Percentiles rank a stretch among this genome's conserved stretches.
phyloP scores from a whole-genome alignment of 805 yeast genomes.

The Saturnispora saitoi region DNA sequence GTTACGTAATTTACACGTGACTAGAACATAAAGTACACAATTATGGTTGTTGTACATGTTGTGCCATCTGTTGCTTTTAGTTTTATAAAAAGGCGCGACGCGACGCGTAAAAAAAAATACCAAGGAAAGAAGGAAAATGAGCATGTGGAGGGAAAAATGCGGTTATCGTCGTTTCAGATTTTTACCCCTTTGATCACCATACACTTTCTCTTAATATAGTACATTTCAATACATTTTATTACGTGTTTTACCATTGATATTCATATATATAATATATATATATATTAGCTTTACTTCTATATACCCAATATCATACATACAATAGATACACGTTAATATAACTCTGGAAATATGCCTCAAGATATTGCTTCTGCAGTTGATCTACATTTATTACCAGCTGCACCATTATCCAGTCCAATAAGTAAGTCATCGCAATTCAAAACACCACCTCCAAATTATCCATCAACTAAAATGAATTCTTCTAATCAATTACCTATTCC shows the following conservation, averaged over 20 bases:
- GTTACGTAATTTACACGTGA: neutral
- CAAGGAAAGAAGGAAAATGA: neutral
- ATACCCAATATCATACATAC: too few species aligned
- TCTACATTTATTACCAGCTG: conserved; percentile 17
- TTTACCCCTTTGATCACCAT: neutral
- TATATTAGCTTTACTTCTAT: too few species aligned
- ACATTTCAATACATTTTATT: too few species aligned
- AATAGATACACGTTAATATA: too few species aligned
- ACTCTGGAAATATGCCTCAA: too few species aligned
- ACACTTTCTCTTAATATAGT: too few species aligned
- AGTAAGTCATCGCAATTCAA: conserved; percentile 22
- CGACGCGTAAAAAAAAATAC: neutral
- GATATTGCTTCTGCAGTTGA: neutral
- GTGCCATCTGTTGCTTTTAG: too few species aligned
- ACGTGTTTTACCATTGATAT: too few species aligned
- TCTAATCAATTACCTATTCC: too few species aligned
- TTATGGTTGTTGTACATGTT: neutral
- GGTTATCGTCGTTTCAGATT: neutral
- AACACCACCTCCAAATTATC: conserved; percentile 21
- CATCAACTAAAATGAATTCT: neutral
- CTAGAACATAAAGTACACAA: neutral
- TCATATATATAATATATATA: too few species aligned
- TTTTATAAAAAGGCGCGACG: neutral
- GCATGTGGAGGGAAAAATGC: neutral
- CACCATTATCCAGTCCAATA: conserved; percentile 22